Conservation (phyloP, 257 asterid genomes). For the Orobanche coerulescens region DNA sequence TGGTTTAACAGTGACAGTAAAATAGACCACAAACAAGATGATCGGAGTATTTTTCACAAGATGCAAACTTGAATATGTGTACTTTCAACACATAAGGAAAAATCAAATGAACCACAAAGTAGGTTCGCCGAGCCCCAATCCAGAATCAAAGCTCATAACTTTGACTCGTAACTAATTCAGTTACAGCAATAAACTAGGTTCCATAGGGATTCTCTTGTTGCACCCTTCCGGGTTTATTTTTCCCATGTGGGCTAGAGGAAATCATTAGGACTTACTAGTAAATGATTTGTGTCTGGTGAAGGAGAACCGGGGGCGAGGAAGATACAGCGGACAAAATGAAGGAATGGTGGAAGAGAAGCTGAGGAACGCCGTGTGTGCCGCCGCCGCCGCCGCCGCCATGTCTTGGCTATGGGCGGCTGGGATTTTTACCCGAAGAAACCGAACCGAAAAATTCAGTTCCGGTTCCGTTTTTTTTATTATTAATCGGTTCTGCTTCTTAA, state of each 20-base stretch:
- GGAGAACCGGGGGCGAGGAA: slow-evolving; percentile 27
- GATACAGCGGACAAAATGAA: slow-evolving; percentile 26
- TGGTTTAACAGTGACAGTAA: background rate
- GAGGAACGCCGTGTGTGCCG: slow-evolving; percentile 30
- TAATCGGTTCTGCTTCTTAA: too few relatives aligned
- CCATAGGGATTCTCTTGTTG: too few relatives aligned
- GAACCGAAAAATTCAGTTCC: too few relatives aligned
- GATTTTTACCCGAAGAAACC: too few relatives aligned
- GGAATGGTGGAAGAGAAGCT: slow-evolving; percentile 38
- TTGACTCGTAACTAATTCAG: background rate
- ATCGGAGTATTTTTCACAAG: background rate
- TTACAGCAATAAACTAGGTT: background rate
- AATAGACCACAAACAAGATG: background rate
- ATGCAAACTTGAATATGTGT: background rate
- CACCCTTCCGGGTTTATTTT: background rate
- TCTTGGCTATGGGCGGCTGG: background rate
- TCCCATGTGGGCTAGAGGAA: background rate
- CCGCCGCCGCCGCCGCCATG: slow-evolving; percentile 43
- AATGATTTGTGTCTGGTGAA: slow-evolving; percentile 26
- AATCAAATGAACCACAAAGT: background rate
- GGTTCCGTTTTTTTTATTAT: too few relatives aligned
- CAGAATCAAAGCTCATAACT: background rate
- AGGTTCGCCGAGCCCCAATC: background rate
- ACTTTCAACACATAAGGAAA: background rate
- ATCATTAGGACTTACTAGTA: slow-evolving; percentile 32